Base-by-base conservation (phyloP, 768 basidiomycete species). In the Agaricus bisporus region DNA sequence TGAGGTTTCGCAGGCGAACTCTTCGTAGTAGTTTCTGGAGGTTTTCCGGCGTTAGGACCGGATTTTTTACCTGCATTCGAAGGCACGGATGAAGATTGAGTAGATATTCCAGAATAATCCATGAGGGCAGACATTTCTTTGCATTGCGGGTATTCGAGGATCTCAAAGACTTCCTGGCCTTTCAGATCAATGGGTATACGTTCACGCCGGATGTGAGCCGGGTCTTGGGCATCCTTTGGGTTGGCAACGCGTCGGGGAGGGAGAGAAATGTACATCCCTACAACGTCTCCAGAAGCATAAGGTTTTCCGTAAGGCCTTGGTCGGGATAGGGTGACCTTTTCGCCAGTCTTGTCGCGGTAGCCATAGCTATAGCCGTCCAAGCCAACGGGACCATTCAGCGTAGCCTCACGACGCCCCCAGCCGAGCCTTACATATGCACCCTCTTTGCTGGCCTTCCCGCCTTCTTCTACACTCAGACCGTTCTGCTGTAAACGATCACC, bases 121-220 rank as follows among this genome's bases (percentile, higher is more conserved):
- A 95, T 83, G 57, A 98, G 81, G 36, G 85, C 74, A 11, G 79
- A 74, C 97, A 98, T 98, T 71, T 99, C 97, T 66, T 95, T 97
- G 26, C 79, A 82, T 55, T 85, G 82, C 9, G 83, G 70, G 66
- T 97, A 98, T 66, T 98, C 95, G 56, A 91, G 74, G 56, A 85
- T 85, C 72, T 99, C 97, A 67, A 98, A 98, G 66, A 95, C 94
- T 58, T 92, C 88, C 68, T 95, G 94, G n/a, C 91, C 91, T 69
- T 95, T 97, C 70, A 92, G 90, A 56, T 90, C 88, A 64, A 99
- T 95, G 3, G 95, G 83, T 56, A 95, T 89, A 51, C 97, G 89
- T 63, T 93, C 90, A 51, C 97, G 83, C 58, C 85, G 82, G 57
- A 97, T 70, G 58, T 86, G 85, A 4, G 88, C 87, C 9, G 95